Evolutionary conservation across 1,284 basidiomycete species (phyloP).

Genomic region (Moesziomyces antarcticus): DNA sequence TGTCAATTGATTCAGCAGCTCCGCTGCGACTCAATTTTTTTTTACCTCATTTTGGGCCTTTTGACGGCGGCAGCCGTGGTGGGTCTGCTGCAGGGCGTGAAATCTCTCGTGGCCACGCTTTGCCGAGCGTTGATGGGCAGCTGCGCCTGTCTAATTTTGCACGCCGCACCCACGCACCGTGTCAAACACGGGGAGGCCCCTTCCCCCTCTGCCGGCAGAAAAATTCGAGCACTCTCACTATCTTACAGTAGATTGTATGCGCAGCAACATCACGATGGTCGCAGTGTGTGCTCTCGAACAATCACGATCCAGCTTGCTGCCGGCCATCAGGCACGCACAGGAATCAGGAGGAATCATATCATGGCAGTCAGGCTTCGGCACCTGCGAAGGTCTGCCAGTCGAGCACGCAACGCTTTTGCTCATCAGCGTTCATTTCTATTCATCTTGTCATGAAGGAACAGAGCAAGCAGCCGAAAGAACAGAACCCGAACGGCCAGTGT

Average conservation of each 20-base stretch:
- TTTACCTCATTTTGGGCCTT: background rate
- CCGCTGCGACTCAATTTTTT: background rate
- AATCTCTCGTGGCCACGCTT: constrained; percentile 2
- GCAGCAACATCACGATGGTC: too few relatives aligned
- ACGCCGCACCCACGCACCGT: constrained; percentile 8
- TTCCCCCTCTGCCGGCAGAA: background rate
- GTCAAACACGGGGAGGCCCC: constrained; percentile 6
- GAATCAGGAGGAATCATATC: too few relatives aligned
- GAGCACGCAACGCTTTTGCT: too few relatives aligned
- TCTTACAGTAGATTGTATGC: background rate
- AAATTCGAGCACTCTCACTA: background rate
- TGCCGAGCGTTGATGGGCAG: constrained; percentile 13
- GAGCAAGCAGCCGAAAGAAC: too few relatives aligned
- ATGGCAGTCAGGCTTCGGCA: too few relatives aligned
- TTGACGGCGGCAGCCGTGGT: background rate
- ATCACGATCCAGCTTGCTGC: too few relatives aligned
- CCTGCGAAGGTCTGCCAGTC: too few relatives aligned
- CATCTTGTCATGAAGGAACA: too few relatives aligned
- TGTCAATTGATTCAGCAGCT: background rate
- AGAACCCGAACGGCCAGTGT: too few relatives aligned
- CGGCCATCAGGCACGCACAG: too few relatives aligned
- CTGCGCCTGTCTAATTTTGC: constrained; percentile 21
- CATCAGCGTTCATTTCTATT: too few relatives aligned
- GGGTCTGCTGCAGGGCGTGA: background rate
- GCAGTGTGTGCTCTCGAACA: too few relatives aligned